Evolutionary conservation across 2,329 filamentous ascomycete genomes (phyloP), one percentile per base, ranked within the genome.

Genomic region (Dothideomycetes sp.): DNA sequence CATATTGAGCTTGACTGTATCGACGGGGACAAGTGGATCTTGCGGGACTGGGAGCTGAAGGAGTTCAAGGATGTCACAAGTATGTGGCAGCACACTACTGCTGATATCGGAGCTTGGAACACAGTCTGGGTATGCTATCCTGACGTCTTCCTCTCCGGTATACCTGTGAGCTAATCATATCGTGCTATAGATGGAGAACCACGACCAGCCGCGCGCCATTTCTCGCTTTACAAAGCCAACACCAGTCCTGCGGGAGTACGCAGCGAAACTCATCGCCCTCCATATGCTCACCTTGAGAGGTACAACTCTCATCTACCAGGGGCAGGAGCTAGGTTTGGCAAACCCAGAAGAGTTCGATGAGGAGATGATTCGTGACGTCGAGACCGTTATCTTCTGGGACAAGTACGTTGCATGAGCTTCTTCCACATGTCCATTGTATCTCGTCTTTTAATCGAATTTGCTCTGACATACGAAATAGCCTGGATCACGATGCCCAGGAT

Each of bases 101-200:
- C 72, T 48, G 62, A 66, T n/a, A 68, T 71, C 44, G 62, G 69
- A 43, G 75, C 73, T 19, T 81, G 77, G 75, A 77, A 77, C 50
- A 71, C 75, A 0, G 57, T 78, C 24, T n/a, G n/a, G n/a, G n/a
- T n/a, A n/a, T n/a, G n/a, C n/a, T n/a, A n/a, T n/a, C n/a, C n/a
- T n/a, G n/a, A n/a, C n/a, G n/a, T n/a, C n/a, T n/a, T n/a, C n/a
- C n/a, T n/a, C n/a, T n/a, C n/a, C n/a, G n/a, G n/a, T n/a, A n/a
- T n/a, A n/a, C n/a, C n/a, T n/a, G n/a, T n/a, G n/a, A n/a, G n/a
- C n/a, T n/a, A n/a, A n/a, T n/a, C n/a, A n/a, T n/a, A n/a, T n/a
- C n/a, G n/a, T n/a, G n/a, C n/a, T n/a, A n/a, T 81, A 75, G 52
- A 65, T 77, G 37, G 77, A 80, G 54, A 79, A 79, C 55, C 76